phyloP scores from a whole-genome alignment of 73 alveolate species.

The Blepharisma stoltei region DNA sequence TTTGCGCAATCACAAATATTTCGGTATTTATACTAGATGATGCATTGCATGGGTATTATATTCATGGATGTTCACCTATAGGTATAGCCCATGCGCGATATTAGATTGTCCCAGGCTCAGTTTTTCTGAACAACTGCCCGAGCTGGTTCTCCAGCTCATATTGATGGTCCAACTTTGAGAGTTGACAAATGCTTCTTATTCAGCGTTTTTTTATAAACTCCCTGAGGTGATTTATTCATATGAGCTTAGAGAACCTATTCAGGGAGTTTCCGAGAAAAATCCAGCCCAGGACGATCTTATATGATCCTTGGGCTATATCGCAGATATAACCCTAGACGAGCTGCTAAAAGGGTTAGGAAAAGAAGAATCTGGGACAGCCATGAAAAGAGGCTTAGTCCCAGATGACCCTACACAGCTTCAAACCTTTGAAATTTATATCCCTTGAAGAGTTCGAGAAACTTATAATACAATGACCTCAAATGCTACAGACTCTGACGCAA shows the following conservation, averaged over 20 bases:
- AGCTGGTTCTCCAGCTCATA: not conserved
- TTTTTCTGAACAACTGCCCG: not conserved
- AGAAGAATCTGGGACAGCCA: constrained; percentile 49
- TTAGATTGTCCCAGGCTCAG: constrained; percentile 36
- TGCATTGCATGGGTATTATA: constrained; percentile 77
- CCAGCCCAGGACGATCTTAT: too few relatives aligned
- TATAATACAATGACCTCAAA: constrained; percentile 49
- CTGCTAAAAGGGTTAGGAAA: constrained; percentile 40
- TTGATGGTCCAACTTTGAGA: too few relatives aligned
- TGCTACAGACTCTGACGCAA: constrained; percentile 35
- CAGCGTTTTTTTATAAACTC: too few relatives aligned
- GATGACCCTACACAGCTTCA: constrained; percentile 47
- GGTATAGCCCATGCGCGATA: too few relatives aligned
- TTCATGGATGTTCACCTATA: constrained; percentile 77
- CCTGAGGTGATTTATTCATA: too few relatives aligned
- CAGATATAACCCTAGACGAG: constrained; percentile 45
- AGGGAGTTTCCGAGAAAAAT: too few relatives aligned
- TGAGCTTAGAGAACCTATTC: too few relatives aligned
- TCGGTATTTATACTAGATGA: constrained; percentile 76
- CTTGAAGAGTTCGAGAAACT: constrained; percentile 48
- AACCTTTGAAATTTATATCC: constrained; percentile 55
- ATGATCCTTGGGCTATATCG: too few relatives aligned
- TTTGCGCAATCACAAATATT: constrained; percentile 77
- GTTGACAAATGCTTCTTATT: too few relatives aligned
- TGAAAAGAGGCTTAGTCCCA: constrained; percentile 50